Percentiles rank a stretch among this genome's conserved stretches.
Evolutionary conservation across 2,329 filamentous ascomycete species (phyloP).

Genomic region (Phaeophleospora eucalypticola): DNA sequence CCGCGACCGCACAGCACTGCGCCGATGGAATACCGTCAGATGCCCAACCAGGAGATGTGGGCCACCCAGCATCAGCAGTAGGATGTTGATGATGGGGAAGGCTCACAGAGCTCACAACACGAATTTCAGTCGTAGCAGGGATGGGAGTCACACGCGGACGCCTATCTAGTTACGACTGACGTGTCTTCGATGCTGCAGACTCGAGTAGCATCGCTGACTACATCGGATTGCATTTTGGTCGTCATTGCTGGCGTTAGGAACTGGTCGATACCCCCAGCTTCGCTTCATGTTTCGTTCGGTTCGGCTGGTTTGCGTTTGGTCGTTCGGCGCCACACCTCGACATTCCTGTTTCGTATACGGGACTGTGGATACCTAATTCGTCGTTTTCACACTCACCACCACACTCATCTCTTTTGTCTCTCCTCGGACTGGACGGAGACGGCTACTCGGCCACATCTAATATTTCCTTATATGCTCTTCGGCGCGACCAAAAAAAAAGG

Average conservation of each 20-base stretch:
- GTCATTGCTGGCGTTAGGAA: slow-evolving; percentile 22
- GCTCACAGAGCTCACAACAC: slow-evolving; percentile 3
- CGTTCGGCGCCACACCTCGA: slow-evolving; percentile 10
- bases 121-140: no score
- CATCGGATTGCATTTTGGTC: slow-evolving; percentile 15
- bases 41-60: slow-evolving; percentile 55
- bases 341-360: slow-evolving; percentile 11
- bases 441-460: slow-evolving; percentile 2
- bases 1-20: slow-evolving; percentile 70
- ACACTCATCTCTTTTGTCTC: slow-evolving; percentile 17
- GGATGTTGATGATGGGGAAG: slow-evolving; percentile 3
- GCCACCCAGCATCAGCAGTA: slow-evolving; percentile 40
- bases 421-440: slow-evolving; percentile 6
- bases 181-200: no score
- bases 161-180: no score
- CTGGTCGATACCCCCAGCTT: slow-evolving; percentile 25
- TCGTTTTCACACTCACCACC: slow-evolving; percentile 12
- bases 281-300: slow-evolving; percentile 20
- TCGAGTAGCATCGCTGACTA: background rate
- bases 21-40: slow-evolving; percentile 54
- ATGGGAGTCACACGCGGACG: no score
- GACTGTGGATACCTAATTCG: slow-evolving; percentile 12
- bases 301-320: slow-evolving; percentile 13
- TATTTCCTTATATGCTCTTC: slow-evolving; percentile 8
- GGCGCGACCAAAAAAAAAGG: slow-evolving; percentile 4